Evolutionary conservation across 495 filamentous ascomycete species (phyloP).

Genomic region (Entonaema liquescens): DNA sequence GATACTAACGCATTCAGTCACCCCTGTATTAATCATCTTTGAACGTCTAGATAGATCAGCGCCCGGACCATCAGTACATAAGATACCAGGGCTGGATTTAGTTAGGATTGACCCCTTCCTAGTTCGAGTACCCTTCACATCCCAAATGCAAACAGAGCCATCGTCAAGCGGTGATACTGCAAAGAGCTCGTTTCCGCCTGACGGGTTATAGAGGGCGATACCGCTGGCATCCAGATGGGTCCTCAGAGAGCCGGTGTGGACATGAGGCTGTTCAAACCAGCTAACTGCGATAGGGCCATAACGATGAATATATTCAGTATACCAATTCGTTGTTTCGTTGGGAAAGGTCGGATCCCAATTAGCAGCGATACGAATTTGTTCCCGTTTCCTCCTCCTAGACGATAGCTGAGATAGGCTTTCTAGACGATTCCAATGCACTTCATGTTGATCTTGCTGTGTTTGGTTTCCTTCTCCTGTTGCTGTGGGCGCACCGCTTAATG

Average conservation of each 20-base stretch:
- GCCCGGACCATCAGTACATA: slow-evolving; percentile 60
- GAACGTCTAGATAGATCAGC: slow-evolving; percentile 53
- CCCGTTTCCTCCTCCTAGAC: slow-evolving; percentile 49
- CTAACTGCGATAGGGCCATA: slow-evolving; percentile 75
- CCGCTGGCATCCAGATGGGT: slow-evolving; percentile 66
- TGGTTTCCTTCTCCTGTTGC: slow-evolving; percentile 49
- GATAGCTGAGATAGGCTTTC: slow-evolving; percentile 27
- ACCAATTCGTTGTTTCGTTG: slow-evolving; percentile 76
- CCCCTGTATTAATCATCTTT: slow-evolving; percentile 67
- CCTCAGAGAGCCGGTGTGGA: slow-evolving; percentile 41
- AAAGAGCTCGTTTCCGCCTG: slow-evolving; percentile 58
- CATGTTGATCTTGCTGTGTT: slow-evolving; percentile 37
- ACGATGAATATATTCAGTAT: slow-evolving; percentile 86
- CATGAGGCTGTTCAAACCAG: slow-evolving; percentile 74
- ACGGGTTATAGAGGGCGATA: slow-evolving; percentile 68
- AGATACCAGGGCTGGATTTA: slow-evolving; percentile 69
- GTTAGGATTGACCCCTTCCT: slow-evolving; percentile 72
- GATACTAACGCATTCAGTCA: slow-evolving; percentile 84
- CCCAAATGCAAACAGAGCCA: slow-evolving; percentile 86
- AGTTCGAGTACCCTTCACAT: slow-evolving; percentile 69
- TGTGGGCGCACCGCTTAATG: slow-evolving; percentile 41
- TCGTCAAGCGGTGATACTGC: slow-evolving; percentile 85
- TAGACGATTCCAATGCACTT: slow-evolving; percentile 30
- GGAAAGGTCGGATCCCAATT: slow-evolving; percentile 86
- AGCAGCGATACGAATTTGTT: slow-evolving; percentile 66